Percentiles rank a stretch among this genome's conserved stretches.
phyloP scores from a whole-genome alignment of 2,329 filamentous ascomycete species.

The Fusarium solani-melongenae region DNA sequence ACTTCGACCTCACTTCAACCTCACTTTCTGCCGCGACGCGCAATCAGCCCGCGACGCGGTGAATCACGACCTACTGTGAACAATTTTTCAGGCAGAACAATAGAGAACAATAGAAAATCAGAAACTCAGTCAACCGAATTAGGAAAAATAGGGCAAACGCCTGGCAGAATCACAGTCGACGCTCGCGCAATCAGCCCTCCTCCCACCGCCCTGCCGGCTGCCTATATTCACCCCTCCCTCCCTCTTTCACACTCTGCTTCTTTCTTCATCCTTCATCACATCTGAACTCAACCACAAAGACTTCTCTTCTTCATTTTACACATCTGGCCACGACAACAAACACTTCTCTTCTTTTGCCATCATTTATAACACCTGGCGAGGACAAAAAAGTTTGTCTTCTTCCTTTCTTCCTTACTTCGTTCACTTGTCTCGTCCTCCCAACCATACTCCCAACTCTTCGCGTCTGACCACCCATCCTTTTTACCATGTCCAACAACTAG shows the following conservation, averaged over 20 bases:
- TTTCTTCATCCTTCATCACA: conserved; percentile 5
- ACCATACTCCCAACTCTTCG: background rate
- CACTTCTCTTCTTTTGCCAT: background rate
- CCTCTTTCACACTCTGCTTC: background rate
- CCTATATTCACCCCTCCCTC: conserved; percentile 18
- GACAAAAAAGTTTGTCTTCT: background rate
- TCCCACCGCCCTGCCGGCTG: background rate
- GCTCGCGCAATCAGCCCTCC: background rate
- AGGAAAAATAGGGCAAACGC: background rate
- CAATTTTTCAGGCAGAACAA: background rate
- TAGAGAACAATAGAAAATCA: conserved; percentile 2
- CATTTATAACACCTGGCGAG: background rate
- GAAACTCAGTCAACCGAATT: background rate
- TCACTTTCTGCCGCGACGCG: background rate
- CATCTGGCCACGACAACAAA: background rate
- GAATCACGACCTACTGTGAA: background rate
- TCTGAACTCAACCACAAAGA: too few relatives aligned
- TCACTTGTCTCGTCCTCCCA: background rate
- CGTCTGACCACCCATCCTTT: too few relatives aligned
- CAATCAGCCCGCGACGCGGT: background rate
- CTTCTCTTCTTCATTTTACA: background rate
- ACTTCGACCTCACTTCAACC: background rate
- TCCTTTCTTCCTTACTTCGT: background rate
- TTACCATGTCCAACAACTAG: background rate
- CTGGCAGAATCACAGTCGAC: background rate